Conservation (phyloP, 345 rosid species). For the Physaria fendleri region DNA sequence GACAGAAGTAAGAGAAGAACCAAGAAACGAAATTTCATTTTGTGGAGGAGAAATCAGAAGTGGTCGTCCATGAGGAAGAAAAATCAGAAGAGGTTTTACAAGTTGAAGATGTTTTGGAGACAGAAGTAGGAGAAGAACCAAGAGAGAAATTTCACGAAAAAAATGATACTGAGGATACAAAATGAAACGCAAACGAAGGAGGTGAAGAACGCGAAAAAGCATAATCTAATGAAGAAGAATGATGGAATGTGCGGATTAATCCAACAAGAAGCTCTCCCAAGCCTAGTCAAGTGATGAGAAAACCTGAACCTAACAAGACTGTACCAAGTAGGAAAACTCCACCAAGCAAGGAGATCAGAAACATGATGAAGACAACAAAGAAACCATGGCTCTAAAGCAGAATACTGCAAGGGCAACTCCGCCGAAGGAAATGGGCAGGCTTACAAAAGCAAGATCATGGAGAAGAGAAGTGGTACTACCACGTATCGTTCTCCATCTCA, state of each 20-base stretch:
- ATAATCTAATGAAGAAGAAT: slow-evolving; percentile 14
- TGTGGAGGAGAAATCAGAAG: slow-evolving; percentile 3
- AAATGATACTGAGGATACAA: slow-evolving; percentile 1
- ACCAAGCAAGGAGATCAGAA: slow-evolving; percentile 21
- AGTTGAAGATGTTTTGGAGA: slow-evolving; percentile 11
- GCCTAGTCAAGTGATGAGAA: slow-evolving; percentile 37
- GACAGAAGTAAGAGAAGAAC: slow-evolving; percentile 18
- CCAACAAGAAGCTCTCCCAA: slow-evolving; percentile 36
- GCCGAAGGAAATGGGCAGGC: slow-evolving; percentile 55
- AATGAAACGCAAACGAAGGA: slow-evolving; percentile 23
- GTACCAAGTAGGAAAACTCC: slow-evolving; percentile 5
- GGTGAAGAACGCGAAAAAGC: slow-evolving; percentile 25
- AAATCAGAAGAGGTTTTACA: slow-evolving; percentile 5
- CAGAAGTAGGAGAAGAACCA: slow-evolving; percentile 19
- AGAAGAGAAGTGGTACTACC: slow-evolving; percentile 7
- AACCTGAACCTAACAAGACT: not conserved
- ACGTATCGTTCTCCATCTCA: slow-evolving; percentile 1
- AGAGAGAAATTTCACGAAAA: no score
- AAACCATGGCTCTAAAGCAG: no score
- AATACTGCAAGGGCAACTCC: slow-evolving; percentile 33
- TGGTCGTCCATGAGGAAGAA: not conserved
- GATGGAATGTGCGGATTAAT: slow-evolving; percentile 26
- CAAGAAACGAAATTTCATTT: slow-evolving; percentile 11
- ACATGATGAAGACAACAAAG: slow-evolving; percentile 8
- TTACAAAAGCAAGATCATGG: slow-evolving; percentile 19